Evolutionary conservation across 2,329 filamentous ascomycete genomes (phyloP).

Genomic region (Aureobasidium sp.): DNA sequence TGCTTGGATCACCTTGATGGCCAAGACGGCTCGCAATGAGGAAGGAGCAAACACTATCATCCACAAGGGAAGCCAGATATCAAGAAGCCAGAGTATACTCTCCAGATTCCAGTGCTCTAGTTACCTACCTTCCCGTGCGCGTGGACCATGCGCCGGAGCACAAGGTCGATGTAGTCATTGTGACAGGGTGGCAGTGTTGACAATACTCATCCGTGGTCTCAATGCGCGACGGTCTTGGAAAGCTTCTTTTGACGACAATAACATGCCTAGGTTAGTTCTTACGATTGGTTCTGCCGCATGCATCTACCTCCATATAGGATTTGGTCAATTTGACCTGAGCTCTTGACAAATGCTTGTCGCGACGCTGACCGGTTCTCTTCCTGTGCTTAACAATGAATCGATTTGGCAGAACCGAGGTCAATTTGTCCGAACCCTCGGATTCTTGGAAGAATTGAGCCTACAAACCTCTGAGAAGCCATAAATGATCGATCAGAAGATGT

Average conservation of each 20-base stretch:
- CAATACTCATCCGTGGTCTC: neutral
- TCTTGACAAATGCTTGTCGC: neutral
- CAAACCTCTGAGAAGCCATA: neutral
- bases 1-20: neutral
- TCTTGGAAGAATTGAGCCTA: neutral
- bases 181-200: neutral
- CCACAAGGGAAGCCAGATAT: neutral
- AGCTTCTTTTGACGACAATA: neutral
- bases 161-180: accelerated
- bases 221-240: neutral
- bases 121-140: neutral
- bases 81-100: neutral
- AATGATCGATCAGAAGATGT: neutral
- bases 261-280: neutral
- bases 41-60: neutral
- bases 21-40: neutral
- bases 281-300: neutral
- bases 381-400: neutral
- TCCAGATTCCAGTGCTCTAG: no score
- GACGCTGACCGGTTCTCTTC: neutral
- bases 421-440: neutral
- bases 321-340: neutral
- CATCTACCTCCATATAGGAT: no score
- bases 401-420: neutral
- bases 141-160: no score